A percentile compares a stretch with the other conserved stretches of the same genome.
Evolutionary conservation across 1,284 basidiomycete genomes (phyloP).

Genomic region (Limonomyces culmigenus): DNA sequence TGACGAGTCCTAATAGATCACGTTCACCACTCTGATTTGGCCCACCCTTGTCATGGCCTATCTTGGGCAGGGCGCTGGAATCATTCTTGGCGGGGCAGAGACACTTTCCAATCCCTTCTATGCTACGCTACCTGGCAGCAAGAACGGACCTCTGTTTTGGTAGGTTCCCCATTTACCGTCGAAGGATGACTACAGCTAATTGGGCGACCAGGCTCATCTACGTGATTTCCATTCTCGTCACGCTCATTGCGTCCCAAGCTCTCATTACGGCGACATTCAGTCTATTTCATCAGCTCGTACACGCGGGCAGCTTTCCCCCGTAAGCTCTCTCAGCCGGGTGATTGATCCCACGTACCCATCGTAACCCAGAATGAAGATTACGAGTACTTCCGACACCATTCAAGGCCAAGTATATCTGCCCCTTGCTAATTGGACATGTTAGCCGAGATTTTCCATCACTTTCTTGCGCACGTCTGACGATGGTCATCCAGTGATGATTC

Average conservation of each 20-base stretch:
- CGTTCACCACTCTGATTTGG: conserved; percentile 35
- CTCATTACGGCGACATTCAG: conserved; percentile 57
- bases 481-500: conserved; percentile 28
- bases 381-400: conserved; percentile 40
- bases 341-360: too few relatives aligned
- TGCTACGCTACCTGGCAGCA: conserved; percentile 37
- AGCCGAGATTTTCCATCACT: conserved; percentile 4
- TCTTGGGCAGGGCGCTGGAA: conserved; percentile 48
- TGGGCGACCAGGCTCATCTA: conserved; percentile 52
- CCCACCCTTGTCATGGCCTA: conserved; percentile 46
- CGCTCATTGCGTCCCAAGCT: conserved; percentile 46
- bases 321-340: too few relatives aligned
- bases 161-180: too few relatives aligned
- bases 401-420: conserved; percentile 54
- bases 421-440: conserved; percentile 33
- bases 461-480: not conserved
- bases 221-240: conserved; percentile 43
- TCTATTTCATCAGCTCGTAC: conserved; percentile 45
- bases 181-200: too few relatives aligned
- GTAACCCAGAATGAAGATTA: conserved; percentile 29
- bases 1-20: conserved; percentile 18
- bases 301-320: conserved; percentile 38
- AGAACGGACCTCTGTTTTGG: conserved; percentile 39
- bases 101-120: conserved; percentile 46
- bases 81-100: conserved; percentile 30